These are phyloP conservation scores for Aplosporella prunicola DNA, from an alignment of 2,329 filamentous ascomycete species.

Conservation along the genomic window DNA sequence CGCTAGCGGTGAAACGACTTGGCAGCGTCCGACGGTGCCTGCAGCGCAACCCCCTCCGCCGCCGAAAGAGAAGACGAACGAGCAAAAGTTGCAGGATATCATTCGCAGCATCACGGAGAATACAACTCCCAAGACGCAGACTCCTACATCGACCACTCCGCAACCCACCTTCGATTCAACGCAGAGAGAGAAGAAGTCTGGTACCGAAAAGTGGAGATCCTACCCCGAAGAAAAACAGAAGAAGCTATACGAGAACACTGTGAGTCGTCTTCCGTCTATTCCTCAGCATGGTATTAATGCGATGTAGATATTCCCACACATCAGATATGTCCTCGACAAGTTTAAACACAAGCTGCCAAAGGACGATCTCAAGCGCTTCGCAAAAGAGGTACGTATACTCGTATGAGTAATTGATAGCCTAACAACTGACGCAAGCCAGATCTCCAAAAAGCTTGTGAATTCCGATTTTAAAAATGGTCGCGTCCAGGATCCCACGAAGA, in stretches of 20 bases:
- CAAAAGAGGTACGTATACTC: conserved; percentile 47
- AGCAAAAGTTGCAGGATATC: conserved; percentile 66
- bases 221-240: conserved; percentile 76
- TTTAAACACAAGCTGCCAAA: conserved; percentile 80
- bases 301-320: conserved; percentile 65
- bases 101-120: conserved; percentile 69
- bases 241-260: conserved; percentile 90
- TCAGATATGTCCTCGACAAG: conserved; percentile 78
- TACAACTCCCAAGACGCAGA: conserved; percentile 42
- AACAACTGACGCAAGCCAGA: no score
- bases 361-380: conserved; percentile 59
- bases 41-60: conserved; percentile 49
- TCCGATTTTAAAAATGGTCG: conserved; percentile 86
- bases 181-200: conserved; percentile 42
- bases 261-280: conserved; percentile 40
- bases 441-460: conserved; percentile 72
- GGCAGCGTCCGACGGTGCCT: conserved; percentile 65
- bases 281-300: conserved; percentile 10
- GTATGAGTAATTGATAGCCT: conserved; percentile 30
- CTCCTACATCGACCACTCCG: conserved; percentile 53
- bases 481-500: conserved; percentile 70
- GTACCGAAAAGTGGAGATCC: conserved; percentile 59
- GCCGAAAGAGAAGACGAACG: conserved; percentile 59
- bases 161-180: conserved; percentile 48
- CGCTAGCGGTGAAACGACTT: conserved; percentile 66